A percentile compares a stretch with the other conserved stretches of the same genome.
phyloP scores from a whole-genome alignment of 1,139 yeast species.

The Suhomyces yuchorum region DNA sequence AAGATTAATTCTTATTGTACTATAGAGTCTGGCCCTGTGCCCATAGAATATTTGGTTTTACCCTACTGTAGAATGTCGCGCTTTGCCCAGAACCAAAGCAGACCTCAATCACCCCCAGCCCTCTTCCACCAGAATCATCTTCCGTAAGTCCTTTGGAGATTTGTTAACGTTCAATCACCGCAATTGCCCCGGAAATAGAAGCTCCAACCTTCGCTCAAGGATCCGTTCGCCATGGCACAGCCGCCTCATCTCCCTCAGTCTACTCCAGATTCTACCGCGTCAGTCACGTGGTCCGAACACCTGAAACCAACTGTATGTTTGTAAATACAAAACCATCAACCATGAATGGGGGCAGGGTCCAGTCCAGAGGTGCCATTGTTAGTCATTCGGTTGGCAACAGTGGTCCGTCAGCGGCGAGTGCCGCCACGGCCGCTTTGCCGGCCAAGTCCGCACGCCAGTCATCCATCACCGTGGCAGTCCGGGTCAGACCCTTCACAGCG shows the following conservation, averaged over 20 bases:
- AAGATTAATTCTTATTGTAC: constrained; percentile 8
- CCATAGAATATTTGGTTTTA: not conserved
- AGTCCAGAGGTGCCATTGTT: not conserved
- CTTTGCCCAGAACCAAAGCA: too few species aligned
- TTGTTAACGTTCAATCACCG: too few species aligned
- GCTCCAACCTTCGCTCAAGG: not conserved
- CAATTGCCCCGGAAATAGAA: not conserved
- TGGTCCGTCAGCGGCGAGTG: not conserved
- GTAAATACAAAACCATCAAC: constrained; percentile 1
- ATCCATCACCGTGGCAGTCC: constrained; percentile 73
- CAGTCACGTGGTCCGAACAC: not conserved
- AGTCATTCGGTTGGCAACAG: not conserved
- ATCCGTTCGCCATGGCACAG: not conserved
- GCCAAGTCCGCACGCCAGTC: constrained; percentile 43
- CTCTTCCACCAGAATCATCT: too few species aligned
- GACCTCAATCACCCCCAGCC: too few species aligned
- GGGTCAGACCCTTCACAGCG: constrained; percentile 82
- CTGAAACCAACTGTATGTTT: not conserved
- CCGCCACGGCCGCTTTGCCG: not conserved
- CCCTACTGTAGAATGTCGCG: not conserved
- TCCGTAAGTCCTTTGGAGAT: too few species aligned
- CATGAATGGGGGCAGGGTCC: constrained; percentile 4
- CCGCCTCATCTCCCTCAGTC: not conserved
- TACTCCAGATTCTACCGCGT: not conserved
- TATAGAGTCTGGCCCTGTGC: constrained; percentile 4